These are phyloP conservation scores for Orbilia blumenaviensis DNA, from an alignment of 2,329 filamentous ascomycete species.

Conservation along the genomic window DNA sequence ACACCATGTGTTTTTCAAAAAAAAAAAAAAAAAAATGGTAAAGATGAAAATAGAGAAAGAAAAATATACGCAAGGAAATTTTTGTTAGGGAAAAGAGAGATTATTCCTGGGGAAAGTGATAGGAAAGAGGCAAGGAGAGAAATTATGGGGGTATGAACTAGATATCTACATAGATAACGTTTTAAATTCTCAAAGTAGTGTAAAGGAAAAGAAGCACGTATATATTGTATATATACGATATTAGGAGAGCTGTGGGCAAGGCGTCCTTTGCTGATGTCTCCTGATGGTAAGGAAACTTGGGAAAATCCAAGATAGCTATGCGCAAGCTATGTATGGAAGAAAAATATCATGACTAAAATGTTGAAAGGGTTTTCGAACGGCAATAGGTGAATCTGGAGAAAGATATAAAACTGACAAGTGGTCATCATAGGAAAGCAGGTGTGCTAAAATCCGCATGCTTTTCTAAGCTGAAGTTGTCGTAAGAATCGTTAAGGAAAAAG, in stretches of 20 bases:
- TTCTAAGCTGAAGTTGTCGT: slow-evolving; percentile 42
- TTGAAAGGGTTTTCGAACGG: slow-evolving; percentile 6
- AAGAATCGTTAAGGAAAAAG: slow-evolving; percentile 17
- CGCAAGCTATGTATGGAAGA: slow-evolving; percentile 31
- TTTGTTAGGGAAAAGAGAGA: background rate
- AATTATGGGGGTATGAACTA: background rate
- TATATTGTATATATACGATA: slow-evolving; percentile 29
- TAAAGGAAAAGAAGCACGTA: slow-evolving; percentile 18
- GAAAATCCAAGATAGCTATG: background rate
- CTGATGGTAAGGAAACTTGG: background rate
- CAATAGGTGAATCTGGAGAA: background rate
- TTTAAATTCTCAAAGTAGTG: background rate
- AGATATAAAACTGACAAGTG: slow-evolving; percentile 24
- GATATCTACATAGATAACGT: slow-evolving; percentile 42
- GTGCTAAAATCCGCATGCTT: slow-evolving; percentile 14
- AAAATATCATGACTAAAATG: slow-evolving; percentile 3
- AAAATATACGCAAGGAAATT: slow-evolving; percentile 3
- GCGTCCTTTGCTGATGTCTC: background rate
- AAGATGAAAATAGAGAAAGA: background rate
- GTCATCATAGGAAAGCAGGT: slow-evolving; percentile 34
- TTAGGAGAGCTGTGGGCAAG: background rate
- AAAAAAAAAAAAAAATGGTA: background rate
- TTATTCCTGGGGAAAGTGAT: background rate
- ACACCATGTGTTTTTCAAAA: background rate
- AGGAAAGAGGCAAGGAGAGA: background rate